Base-by-base conservation (phyloP, 2,329 filamentous ascomycete genomes). In the Microdochium paspali region DNA sequence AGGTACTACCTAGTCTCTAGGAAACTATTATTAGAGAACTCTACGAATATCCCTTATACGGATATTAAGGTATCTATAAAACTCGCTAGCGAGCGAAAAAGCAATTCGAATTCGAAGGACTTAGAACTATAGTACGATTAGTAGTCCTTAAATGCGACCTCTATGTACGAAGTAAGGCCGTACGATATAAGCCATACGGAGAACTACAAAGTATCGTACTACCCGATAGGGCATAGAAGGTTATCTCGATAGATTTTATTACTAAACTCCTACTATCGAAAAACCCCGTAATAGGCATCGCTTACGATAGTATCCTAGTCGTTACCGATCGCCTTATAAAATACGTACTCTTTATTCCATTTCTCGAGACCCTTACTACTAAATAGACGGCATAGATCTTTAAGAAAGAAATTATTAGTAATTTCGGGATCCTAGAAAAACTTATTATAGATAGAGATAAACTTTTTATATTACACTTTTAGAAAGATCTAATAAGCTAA, bases 11-110 rank as follows among this genome's bases (percentile, higher is more conserved):
- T 21, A 18, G 4, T 3, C 23, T n/a, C n/a, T n/a, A n/a, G n/a
- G n/a, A n/a, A n/a, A n/a, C n/a, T n/a, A n/a, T n/a, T n/a, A n/a
- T n/a, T 9, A 43, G 4, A 43, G 13, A 40, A 9, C 7, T 43
- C 6, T 21, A 43, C 23, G 23, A 43, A 18, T 12, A 43, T 21
- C 20, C 18, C 4, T 18, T 43, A 9, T 43, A 23, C 3, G 28
- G 15, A 24, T 40, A 44, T 12, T 44, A 44, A 46, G 35, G 44
- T 24, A 35, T 46, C 15, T 49, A 28, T 44, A 49, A 49, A 44
- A 46, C 21, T 2, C 21, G n/a, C 9, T 26, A 40, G 18, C 2
- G 24, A 28, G 46, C 46, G 39, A 18, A 39, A 44, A n/a, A 44
- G 35, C 12, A 25, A 31, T 49, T 35, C 18, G 23, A 46, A 13